Evolutionary conservation across 192 early-diverging fungal species (phyloP).

Genomic region (Entomortierella beljakovae): DNA sequence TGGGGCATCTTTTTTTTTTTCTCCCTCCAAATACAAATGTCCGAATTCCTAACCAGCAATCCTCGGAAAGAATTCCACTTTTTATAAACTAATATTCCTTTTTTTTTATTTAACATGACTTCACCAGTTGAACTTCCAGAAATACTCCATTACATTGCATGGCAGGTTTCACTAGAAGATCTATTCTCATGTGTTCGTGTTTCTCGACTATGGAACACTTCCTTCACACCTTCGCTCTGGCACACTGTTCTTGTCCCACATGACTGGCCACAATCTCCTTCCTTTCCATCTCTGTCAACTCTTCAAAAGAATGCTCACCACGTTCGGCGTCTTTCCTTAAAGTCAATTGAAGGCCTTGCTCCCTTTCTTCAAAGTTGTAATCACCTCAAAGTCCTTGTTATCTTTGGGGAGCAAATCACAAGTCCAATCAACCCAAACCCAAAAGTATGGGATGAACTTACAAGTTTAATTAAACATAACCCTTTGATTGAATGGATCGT

Average conservation of each 20-base stretch:
- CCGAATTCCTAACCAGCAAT: too few species aligned
- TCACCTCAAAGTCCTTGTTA: constrained; percentile 13
- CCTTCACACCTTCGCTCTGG: constrained; percentile 20
- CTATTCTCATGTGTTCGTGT: constrained; percentile 7
- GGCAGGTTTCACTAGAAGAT: constrained; percentile 4
- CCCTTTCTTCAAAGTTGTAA: constrained; percentile 24
- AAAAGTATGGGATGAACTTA: constrained; percentile 21
- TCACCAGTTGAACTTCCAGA: constrained; percentile 21
- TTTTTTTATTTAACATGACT: too few species aligned
- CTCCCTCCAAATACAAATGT: too few species aligned
- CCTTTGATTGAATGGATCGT: constrained; percentile 31
- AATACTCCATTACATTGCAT: constrained; percentile 24
- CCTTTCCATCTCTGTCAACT: background rate
- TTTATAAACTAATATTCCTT: too few species aligned
- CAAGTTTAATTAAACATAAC: constrained; percentile 18
- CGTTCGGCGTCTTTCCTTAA: constrained; percentile 14
- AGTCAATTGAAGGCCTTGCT: constrained; percentile 13
- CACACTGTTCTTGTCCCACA: constrained; percentile 1
- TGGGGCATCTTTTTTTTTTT: too few species aligned
- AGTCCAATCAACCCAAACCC: constrained; percentile 3
- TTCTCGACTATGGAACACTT: constrained; percentile 23
- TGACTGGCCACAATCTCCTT: background rate
- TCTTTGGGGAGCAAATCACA: constrained; percentile 8
- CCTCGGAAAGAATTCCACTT: too few species aligned
- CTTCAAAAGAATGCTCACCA: constrained; percentile 27